Evolutionary conservation across 2,329 filamentous ascomycete species (phyloP), one percentile per base, ranked within the genome.

Genomic region (Endoconidiophora polonica): DNA sequence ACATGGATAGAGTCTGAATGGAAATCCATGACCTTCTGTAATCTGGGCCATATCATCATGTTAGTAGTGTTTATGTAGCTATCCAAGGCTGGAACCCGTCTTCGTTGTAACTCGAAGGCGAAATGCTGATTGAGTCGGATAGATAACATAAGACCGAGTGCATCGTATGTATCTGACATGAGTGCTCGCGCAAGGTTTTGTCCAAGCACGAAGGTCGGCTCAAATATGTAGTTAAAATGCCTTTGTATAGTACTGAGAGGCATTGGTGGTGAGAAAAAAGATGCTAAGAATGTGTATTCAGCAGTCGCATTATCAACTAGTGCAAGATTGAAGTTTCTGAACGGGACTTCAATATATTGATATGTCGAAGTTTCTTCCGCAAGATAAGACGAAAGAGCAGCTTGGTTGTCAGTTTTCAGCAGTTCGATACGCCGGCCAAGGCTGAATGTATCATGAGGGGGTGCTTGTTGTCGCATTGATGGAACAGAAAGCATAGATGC

Each of bases 41-140:
- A 84, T 23, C 90, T 81, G 5, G 91, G 91, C 91, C 91, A 98
- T 4, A 98, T 76, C 2, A 91, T 76, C 86, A 98, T 98, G 60
- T 83, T 88, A 4, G 86, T 94, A 43, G 79, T 88, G 62, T 98
- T 98, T 61, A 95, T 81, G 61, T 98, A 98, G 38, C 78, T 74
- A 60, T 98, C 91, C 2, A 86, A 80, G 4, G 86, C 81, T 0
- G 91, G 91, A 1, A 96, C 79, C 61, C 93, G 90, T 49, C 90
- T 79, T 9, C 90, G 77, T 63, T 98, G 91, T 33, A 96, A 73
- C 63, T 94, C 86, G 61, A 98, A 98, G 14, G 91, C 88, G 53
- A 90, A 81, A 57, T 91, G 86, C 61, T 96, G 91, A 58, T 94
- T 98, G 14, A 98, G 67, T 4, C 91, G 79, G 29, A 98, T 88